Base-by-base conservation (phyloP, 2,329 filamentous ascomycete genomes). In the Colletotrichum endophyticum region DNA sequence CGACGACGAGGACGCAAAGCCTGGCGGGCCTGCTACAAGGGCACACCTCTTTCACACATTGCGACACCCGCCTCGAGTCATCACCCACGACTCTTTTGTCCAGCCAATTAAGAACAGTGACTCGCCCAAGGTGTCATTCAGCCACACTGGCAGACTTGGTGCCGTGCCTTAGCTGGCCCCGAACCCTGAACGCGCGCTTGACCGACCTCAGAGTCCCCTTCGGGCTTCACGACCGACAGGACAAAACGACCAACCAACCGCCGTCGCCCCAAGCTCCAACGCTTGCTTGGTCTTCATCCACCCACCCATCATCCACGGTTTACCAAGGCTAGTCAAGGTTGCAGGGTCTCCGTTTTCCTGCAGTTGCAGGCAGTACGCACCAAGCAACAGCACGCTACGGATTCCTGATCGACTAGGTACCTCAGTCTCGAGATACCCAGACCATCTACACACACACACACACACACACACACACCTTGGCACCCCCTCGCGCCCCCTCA, bases 221-320 rank as follows among this genome's bases (percentile, higher is more conserved):
- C 69, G 59, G 73, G 73, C 62, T 72, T 67, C 62, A 75, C 73
- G 61, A 72, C 69, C 73, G 73, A 75, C 66, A 62, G 62, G 36
- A 16, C 62, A 59, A 66, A 66, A 75, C 34, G 28, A 44, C 73
- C 69, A 62, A 72, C 69, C 69, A 75, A 72, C 69, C 73, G 62
- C 73, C 69, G 73, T 64, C 66, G 66, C 36, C 66, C 57, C 72
- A 59, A 64, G 69, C 25, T 39, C 71, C 34, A 69, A 61, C 12
- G 39, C 28, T 32, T 32, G 34, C 34, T 32, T 30, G 30, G 32
- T n/a, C 28, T 32, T 44, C 66, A 53, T 34, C 53, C 30, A 32
- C 16, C 11, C 56, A 70, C 13, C 56, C 11, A 59, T 59, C 56
- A 59, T 9, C 27, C 70, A 67, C 44, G 64, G 36, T 68, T 34